A percentile compares a stretch with the other conserved stretches of the same genome.
Evolutionary conservation across 495 filamentous ascomycete genomes (phyloP).

Genomic region (Xylaria curta): DNA sequence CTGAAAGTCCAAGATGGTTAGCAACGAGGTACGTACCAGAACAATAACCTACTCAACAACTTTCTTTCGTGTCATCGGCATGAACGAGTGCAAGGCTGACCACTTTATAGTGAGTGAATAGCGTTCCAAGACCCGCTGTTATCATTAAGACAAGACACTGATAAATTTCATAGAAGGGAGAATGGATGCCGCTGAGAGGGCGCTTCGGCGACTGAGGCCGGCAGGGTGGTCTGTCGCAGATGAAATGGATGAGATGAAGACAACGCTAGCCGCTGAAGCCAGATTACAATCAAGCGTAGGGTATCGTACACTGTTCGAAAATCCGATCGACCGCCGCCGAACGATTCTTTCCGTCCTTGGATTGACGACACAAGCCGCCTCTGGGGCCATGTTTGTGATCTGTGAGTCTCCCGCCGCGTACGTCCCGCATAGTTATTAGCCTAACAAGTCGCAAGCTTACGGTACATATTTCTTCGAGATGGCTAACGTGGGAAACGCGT

Average conservation of each 20-base stretch:
- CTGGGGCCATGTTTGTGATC: constrained; percentile 68
- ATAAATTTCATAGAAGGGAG: constrained; percentile 42
- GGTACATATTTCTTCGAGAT: constrained; percentile 72
- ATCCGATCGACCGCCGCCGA: constrained; percentile 60
- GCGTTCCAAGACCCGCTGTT: background rate
- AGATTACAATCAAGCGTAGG: constrained; percentile 48
- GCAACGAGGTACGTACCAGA: constrained; percentile 37
- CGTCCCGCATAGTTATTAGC: background rate
- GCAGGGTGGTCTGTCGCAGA: constrained; percentile 46
- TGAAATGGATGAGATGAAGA: constrained; percentile 60
- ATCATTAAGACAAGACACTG: background rate
- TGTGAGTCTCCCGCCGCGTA: constrained; percentile 35
- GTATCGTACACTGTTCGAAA: constrained; percentile 60
- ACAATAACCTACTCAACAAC: background rate
- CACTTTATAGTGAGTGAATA: constrained; percentile 12
- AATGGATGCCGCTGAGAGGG: constrained; percentile 55
- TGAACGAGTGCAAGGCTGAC: background rate
- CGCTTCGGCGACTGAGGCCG: constrained; percentile 56
- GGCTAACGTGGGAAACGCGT: constrained; percentile 63
- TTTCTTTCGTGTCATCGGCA: background rate
- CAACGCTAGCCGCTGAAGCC: constrained; percentile 58
- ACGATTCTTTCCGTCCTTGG: constrained; percentile 57
- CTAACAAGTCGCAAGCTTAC: constrained; percentile 51
- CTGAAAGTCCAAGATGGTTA: constrained; percentile 70
- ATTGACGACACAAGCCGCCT: constrained; percentile 62